Evolutionary conservation across 768 basidiomycete species (phyloP).

Genomic region (Suillus subaureus): DNA sequence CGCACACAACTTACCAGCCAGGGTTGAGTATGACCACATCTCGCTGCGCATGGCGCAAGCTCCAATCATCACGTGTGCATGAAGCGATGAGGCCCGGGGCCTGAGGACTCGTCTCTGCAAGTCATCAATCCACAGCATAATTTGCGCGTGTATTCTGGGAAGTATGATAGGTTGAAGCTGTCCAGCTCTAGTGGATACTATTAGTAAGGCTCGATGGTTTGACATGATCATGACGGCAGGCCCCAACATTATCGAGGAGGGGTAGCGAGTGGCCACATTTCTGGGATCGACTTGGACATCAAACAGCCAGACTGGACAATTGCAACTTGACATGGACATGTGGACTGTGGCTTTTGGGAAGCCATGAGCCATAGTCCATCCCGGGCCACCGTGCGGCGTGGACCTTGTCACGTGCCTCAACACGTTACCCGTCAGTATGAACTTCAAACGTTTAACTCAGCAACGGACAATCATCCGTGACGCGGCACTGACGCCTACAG

Average conservation of each 20-base stretch:
- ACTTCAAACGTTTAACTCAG: neutral
- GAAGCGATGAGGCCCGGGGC: neutral
- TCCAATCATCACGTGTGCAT: neutral
- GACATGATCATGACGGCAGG: neutral
- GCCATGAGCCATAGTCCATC: neutral
- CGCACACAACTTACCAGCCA: neutral
- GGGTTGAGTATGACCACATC: neutral
- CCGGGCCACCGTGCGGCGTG: neutral
- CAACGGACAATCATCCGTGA: conserved; percentile 2
- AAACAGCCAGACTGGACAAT: neutral
- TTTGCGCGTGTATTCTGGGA: neutral
- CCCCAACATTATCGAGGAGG: neutral
- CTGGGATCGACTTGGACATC: neutral
- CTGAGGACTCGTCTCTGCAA: neutral
- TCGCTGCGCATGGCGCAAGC: neutral
- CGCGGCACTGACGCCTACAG: neutral
- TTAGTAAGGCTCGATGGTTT: neutral
- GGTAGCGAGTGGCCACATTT: neutral
- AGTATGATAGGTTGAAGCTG: neutral
- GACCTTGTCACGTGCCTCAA: neutral
- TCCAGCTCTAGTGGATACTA: too few relatives aligned
- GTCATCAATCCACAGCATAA: neutral
- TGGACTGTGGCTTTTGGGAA: neutral
- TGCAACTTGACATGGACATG: neutral
- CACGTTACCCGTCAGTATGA: conserved; percentile 2